Evolutionary conservation across 345 rosid species (phyloP), one percentile per base, ranked within the genome.

Genomic region (Aurinia saxatilis): DNA sequence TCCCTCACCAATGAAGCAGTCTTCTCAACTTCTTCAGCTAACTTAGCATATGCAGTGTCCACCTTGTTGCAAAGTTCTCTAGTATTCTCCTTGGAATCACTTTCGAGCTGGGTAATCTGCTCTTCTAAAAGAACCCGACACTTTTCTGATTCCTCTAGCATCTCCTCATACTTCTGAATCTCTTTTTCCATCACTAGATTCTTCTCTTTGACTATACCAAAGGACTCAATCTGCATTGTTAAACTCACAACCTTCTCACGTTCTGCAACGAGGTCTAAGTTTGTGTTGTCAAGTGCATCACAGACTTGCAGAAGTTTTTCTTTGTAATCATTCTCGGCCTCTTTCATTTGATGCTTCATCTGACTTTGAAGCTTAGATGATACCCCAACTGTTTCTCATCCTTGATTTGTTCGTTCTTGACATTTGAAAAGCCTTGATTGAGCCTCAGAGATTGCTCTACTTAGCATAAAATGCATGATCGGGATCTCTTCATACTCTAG

Each of bases 401-500:
- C 40, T 44, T 39, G 45, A 65, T 57, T 35, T 48, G 51, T 52
- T 81, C 74, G 16, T 62, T 72, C 56, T 68, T 74, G 50, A 37
- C 68, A 73, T 70, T 72, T 46, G 30, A 65, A 59, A n/a, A 81
- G 80, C 70, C 75, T 78, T 48, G 71, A 38, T 56, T 73, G 79
- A 46, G 82, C 81, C 72, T 88, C 95, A 21, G 76, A 50, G 46
- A 91, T 53, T 47, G 74, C 82, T 19, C 80, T 75, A 66, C 80
- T 81, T 73, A 88, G 39, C 67, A 83, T 79, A 66, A 88, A 54
- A 66, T 69, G 57, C 83, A 75, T 84, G 53, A 86, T 66, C 2
- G 87, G 68, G 51, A 72, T 62, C 85, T 84, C 96, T 69, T 88
- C 88, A 39, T 86, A 77, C 67, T 86, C 81, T 77, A 84, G 60